phyloP scores from a whole-genome alignment of 2,329 filamentous ascomycete species.

The Pseudogymnoascus sp. region DNA sequence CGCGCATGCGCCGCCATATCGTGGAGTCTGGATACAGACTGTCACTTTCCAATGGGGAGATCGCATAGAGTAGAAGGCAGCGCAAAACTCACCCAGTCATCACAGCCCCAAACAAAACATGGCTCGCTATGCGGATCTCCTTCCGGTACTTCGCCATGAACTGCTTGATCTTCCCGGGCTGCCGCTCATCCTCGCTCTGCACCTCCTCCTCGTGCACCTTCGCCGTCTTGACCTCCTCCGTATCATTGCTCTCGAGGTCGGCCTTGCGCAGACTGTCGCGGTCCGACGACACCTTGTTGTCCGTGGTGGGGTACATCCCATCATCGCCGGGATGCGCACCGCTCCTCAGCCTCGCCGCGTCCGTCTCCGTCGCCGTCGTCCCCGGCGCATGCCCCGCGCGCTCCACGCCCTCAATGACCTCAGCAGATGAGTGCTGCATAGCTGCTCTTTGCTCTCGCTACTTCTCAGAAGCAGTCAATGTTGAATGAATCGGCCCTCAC shows the following conservation, averaged over 20 bases:
- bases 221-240: not conserved
- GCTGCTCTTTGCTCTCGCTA: not conserved
- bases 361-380: not conserved
- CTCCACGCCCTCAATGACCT: not conserved
- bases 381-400: not conserved
- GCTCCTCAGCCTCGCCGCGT: not conserved
- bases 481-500: not conserved
- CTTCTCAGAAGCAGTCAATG: not conserved
- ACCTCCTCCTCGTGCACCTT: not conserved
- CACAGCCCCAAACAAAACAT: not conserved
- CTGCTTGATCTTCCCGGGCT: not conserved
- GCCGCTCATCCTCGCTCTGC: not conserved
- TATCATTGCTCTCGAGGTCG: conserved; percentile 1
- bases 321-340: not conserved
- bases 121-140: not conserved
- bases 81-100: not conserved
- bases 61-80: not conserved
- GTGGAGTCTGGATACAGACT: not conserved
- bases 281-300: not conserved
- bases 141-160: not conserved
- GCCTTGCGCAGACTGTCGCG: not conserved
- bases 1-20: not conserved
- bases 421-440: not conserved
- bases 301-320: not conserved
- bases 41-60: not conserved